Conservation (phyloP, 108 stramenopile species). For the Fragilariopsis cylindrus region DNA sequence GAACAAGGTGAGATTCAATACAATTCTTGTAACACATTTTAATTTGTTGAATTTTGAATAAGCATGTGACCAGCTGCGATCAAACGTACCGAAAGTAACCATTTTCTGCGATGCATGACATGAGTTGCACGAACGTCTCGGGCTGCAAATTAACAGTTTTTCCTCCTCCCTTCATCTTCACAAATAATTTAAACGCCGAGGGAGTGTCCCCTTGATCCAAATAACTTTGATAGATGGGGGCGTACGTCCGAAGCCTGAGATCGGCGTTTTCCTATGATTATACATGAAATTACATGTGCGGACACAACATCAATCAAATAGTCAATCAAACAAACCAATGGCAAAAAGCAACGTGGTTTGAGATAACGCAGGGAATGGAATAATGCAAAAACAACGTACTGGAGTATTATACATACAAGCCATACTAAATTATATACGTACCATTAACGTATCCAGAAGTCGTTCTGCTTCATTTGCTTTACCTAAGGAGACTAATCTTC, state of each 20-base stretch:
- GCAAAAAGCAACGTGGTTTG: not conserved
- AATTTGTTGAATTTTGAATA: not conserved
- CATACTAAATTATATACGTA: slow-evolving; percentile 16
- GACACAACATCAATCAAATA: not conserved
- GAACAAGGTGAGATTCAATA: not conserved
- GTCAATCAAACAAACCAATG: not conserved
- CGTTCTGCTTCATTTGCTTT: slow-evolving; percentile 71
- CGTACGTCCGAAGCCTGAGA: slow-evolving; percentile 71
- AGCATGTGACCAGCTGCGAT: slow-evolving; percentile 12
- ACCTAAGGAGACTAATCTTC: slow-evolving; percentile 55
- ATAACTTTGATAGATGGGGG: slow-evolving; percentile 67
- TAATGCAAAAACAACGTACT: not conserved
- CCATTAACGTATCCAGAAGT: slow-evolving; percentile 54
- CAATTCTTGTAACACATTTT: not conserved
- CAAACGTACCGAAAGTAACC: slow-evolving; percentile 50
- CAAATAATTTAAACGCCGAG: slow-evolving; percentile 61
- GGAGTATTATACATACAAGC: not conserved
- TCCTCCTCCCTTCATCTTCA: slow-evolving; percentile 53
- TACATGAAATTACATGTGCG: not conserved
- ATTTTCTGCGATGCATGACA: slow-evolving; percentile 69
- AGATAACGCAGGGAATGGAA: not conserved
- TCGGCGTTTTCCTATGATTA: slow-evolving; percentile 33
- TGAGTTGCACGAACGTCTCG: slow-evolving; percentile 70
- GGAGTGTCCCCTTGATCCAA: slow-evolving; percentile 56
- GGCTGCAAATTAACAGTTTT: slow-evolving; percentile 56